Base-by-base conservation (phyloP, 495 filamentous ascomycete species). In the Xylaria sp. region DNA sequence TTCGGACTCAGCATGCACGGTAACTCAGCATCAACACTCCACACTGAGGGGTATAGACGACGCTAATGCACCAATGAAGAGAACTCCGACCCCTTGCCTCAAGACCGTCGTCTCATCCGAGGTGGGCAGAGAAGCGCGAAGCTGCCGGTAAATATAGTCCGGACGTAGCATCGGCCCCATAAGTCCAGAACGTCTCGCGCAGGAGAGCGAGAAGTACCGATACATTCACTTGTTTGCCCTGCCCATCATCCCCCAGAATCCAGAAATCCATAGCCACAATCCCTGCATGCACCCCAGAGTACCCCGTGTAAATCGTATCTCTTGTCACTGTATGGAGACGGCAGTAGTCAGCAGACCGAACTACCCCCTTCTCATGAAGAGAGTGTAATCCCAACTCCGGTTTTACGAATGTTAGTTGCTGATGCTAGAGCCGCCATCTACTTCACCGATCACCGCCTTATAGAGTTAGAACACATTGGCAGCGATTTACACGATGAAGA, bases 261-360 rank as follows among this genome's bases (percentile, higher is more conserved):
- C n/a, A n/a, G n/a, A 9, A 17, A 29, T 31, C 37, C 43, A 50
- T 26, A 31, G 61, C 33, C 61, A 33, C 19, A 19, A 33, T 29
- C 43, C 43, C 21, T n/a, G 62, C 43, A 46, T n/a, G 5, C 29
- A 29, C 24, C 17, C n/a, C 17, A 17, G 33, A 24, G 44, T 67
- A 67, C 63, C 40, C 44, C 44, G 46, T 67, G 24, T 1, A 40
- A 3, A 5, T 9, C n/a, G 12, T 15, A 1, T 8, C 2, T 24
- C 46, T 7, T 29, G 19, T 41, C 44, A 33, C 63, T 52, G 44
- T 67, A 67, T 40, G 44, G 46, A 33, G 17, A 33, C 29, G 46
- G 19, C 24, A 15, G 63, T n/a, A 67, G 43, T 67, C 63, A 67
- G 43, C 46, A 67, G 63, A 67, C 46, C 19, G 37, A 67, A 67